Evolutionary conservation across 352 stramenopile genomes (phyloP), one percentile per base, ranked within the genome.

Genomic region (Detonula confervacea): DNA sequence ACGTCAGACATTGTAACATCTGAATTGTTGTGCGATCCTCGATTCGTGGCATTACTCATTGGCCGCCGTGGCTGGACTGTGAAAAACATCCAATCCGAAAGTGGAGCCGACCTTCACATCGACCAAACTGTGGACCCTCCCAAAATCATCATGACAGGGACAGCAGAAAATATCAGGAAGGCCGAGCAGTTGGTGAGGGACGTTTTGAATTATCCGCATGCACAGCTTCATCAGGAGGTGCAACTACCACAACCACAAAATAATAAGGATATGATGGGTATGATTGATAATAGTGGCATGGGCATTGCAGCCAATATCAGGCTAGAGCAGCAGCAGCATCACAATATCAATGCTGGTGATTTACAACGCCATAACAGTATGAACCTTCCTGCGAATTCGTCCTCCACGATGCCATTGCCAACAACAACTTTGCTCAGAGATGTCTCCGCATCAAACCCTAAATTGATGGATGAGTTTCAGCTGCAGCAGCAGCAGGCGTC

Each of bases 1-100:
- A n/a, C 37, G 39, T 47, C 46, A 11, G 60, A 64, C 16, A 81
- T 37, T 22, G 46, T 81, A 2, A 75, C 24, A 33, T 61, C 59
- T 44, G 71, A 86, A 60, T 66, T 90, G n/a, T 57, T 61, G 22
- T 94, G 87, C 46, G 87, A 95, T 62, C 61, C 83, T 61, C 73
- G 86, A 29, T 93, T 91, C 80, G 84, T 95, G 20, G 81, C 87
- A n/a, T 69, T 93, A 11, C 72, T 95, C 59, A 91, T 95, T 79
- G 88, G 90, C 37, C 81, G 87, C 33, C 78, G 83, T 47, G 90
- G 84, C 29, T 92, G 89, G 87, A 91, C 81, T 0, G 87, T 93
- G 5, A 95, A 95, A 70, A 78, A 91, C 56, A 95, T 95, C 54
- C 88, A 94, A 60, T 80, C 92, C 57, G 77, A 86, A 51, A 93